Conservation (phyloP, 805 yeast genomes). For the Wickerhamiella hasegawae region DNA sequence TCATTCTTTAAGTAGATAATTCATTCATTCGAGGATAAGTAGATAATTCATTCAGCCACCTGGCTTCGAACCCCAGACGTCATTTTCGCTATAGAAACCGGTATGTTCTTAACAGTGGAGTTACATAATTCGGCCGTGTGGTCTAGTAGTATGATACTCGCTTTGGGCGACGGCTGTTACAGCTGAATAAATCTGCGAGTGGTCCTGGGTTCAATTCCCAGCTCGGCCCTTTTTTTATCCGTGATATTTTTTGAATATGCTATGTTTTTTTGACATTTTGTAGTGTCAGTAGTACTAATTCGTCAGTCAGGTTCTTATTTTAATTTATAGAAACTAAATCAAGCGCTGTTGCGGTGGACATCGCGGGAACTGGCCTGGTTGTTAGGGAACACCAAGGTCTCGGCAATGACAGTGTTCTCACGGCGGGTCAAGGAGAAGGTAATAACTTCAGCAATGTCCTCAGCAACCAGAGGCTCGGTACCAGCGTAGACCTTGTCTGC, state of each 20-base stretch:
- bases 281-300: no score
- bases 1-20: no score
- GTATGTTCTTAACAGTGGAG: neutral
- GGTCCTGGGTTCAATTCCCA: constrained; percentile 12
- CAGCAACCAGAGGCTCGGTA: constrained; percentile 53
- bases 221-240: constrained; percentile 6
- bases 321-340: neutral
- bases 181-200: constrained; percentile 6
- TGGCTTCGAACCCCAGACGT: no score
- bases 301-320: no score
- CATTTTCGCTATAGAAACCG: no score
- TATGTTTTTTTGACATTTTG: no score
- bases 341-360: constrained; percentile 8
- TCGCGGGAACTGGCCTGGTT: constrained; percentile 73
- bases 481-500: constrained; percentile 54
- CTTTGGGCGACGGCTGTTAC: constrained; percentile 5
- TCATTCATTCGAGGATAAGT: neutral
- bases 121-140: constrained; percentile 1
- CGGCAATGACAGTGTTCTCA: constrained; percentile 61
- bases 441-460: constrained; percentile 61
- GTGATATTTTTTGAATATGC: neutral
- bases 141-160: constrained; percentile 6
- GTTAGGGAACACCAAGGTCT: constrained; percentile 65
- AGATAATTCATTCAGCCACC: neutral
- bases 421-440: constrained; percentile 52